phyloP scores from a whole-genome alignment of 345 rosid genomes.

The Firmiana major region DNA sequence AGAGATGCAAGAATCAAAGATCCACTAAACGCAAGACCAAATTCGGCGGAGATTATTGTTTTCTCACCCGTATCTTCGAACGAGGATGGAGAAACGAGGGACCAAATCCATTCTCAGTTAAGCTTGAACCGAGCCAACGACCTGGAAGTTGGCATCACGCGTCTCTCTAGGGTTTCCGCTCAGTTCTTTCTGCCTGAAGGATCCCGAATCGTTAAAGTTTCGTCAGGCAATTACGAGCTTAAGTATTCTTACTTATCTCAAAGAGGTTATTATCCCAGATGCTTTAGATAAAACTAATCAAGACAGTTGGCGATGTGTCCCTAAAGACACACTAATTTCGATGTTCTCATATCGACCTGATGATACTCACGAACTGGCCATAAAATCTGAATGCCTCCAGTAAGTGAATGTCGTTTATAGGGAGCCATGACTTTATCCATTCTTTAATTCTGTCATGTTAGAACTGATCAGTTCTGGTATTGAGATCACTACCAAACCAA shows the following conservation, averaged over 20 bases:
- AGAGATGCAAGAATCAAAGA: constrained; percentile 46
- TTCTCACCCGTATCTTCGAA: constrained; percentile 45
- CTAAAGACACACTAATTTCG: no score
- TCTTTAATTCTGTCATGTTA: no score
- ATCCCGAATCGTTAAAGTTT: constrained; percentile 59
- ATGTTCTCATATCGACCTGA: no score
- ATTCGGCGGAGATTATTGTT: constrained; percentile 41
- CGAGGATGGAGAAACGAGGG: constrained; percentile 46
- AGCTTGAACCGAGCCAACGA: constrained; percentile 29
- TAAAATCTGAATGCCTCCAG: no score
- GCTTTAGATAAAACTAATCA: constrained; percentile 95
- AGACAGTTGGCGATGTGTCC: no score
- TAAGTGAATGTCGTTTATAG: no score
- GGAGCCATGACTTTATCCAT: no score
- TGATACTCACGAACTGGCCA: no score
- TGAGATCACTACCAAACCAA: no score
- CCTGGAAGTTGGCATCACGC: constrained; percentile 64
- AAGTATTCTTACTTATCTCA: constrained; percentile 80
- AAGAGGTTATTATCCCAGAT: constrained; percentile 93
- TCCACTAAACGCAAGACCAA: constrained; percentile 19
- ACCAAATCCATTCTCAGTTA: constrained; percentile 45
- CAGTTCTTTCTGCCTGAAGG: constrained; percentile 93
- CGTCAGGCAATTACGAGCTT: constrained; percentile 57
- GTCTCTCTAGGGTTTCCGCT: constrained; percentile 87
- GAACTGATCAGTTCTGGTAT: no score